A percentile compares a stretch with the other conserved stretches of the same genome.
Conservation (phyloP, 1,284 basidiomycete species). For the Austroboletus rostrupii region DNA sequence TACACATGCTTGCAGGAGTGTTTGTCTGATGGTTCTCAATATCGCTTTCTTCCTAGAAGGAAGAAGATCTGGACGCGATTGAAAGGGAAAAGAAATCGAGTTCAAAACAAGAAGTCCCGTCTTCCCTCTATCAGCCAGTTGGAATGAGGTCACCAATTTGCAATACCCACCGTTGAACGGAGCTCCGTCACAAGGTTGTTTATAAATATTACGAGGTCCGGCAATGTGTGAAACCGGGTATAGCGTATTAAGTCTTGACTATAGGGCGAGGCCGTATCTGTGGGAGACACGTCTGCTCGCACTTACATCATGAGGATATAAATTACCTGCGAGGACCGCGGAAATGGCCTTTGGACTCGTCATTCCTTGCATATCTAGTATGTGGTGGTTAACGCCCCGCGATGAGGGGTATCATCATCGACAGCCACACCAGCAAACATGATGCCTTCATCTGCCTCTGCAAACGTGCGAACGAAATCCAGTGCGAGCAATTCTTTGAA, state of each 20-base stretch:
- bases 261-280: constrained; percentile 18
- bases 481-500: constrained; percentile 55
- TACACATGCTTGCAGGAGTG: constrained; percentile 47
- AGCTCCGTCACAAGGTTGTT: constrained; percentile 46
- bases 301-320: constrained; percentile 13
- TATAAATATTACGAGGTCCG: constrained; percentile 57
- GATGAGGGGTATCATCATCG: background rate
- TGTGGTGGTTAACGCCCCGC: constrained; percentile 10
- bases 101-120: constrained; percentile 58
- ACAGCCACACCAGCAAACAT: constrained; percentile 57
- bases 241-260: constrained; percentile 28
- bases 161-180: constrained; percentile 43
- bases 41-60: constrained; percentile 38
- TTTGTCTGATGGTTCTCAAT: constrained; percentile 50
- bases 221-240: constrained; percentile 39
- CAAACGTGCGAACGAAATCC: constrained; percentile 45
- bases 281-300: constrained; percentile 17
- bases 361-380: constrained; percentile 64
- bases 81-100: constrained; percentile 65
- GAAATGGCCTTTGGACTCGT: constrained; percentile 44
- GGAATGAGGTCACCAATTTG: constrained; percentile 13
- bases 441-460: constrained; percentile 44
- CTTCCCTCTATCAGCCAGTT: constrained; percentile 27
- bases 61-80: constrained; percentile 38
- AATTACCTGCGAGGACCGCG: constrained; percentile 39